phyloP scores from a whole-genome alignment of 78 protist species.

The Paratrimastix pyriformis region DNA sequence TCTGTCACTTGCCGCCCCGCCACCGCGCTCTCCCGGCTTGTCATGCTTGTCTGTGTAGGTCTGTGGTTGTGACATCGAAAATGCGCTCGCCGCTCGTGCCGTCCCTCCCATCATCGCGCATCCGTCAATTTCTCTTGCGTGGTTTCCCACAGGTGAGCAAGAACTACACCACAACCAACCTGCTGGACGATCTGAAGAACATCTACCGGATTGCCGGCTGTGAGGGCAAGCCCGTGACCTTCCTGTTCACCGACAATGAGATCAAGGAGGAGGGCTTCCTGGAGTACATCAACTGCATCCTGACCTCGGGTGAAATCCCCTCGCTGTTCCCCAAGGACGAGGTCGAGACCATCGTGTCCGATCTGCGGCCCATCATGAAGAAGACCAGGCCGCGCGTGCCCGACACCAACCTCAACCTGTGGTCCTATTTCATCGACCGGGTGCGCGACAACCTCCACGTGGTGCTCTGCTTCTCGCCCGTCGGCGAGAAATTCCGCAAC shows the following conservation, averaged over 20 bases:
- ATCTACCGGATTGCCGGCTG: slow-evolving; percentile 60
- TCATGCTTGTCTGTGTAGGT: too few species aligned
- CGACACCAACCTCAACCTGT: slow-evolving; percentile 55
- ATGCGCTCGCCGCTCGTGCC: too few species aligned
- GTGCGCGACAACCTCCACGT: slow-evolving; percentile 67
- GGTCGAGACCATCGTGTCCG: slow-evolving; percentile 51
- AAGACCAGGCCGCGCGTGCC: slow-evolving; percentile 17
- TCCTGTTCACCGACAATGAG: slow-evolving; percentile 72
- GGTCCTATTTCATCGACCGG: slow-evolving; percentile 60
- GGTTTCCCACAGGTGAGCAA: too few species aligned
- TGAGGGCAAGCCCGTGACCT: slow-evolving; percentile 34
- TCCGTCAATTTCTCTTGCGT: too few species aligned
- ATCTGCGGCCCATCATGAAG: slow-evolving; percentile 35
- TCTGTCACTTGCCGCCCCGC: too few species aligned
- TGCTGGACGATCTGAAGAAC: slow-evolving; percentile 66
- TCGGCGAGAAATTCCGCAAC: slow-evolving; percentile 65
- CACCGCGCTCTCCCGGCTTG: too few species aligned
- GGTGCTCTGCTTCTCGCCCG: slow-evolving; percentile 79
- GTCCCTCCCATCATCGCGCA: too few species aligned
- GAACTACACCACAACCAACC: slow-evolving; percentile 44
- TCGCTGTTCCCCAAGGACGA: slow-evolving; percentile 69
- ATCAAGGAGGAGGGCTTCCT: slow-evolving; percentile 72
- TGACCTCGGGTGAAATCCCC: slow-evolving; percentile 65
- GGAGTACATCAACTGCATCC: slow-evolving; percentile 71
- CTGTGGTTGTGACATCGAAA: too few species aligned